Conservation (phyloP, 2,329 filamentous ascomycete genomes). For the Ceratocystiopsis sp. region DNA sequence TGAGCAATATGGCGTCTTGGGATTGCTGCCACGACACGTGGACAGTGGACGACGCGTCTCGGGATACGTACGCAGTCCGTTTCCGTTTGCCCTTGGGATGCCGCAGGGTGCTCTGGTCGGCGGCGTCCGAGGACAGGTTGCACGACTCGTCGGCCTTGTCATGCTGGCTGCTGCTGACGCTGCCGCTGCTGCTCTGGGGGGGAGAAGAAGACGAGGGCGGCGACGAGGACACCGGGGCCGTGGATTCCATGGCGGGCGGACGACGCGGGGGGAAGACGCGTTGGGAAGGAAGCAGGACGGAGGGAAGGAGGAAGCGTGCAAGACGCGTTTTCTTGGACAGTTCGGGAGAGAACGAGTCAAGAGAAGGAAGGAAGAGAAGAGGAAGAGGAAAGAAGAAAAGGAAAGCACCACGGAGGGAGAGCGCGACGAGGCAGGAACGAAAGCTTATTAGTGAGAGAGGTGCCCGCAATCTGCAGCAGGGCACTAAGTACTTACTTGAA, state of each 20-base stretch:
- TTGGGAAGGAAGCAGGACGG: neutral
- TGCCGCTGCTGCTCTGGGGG: conserved; percentile 5
- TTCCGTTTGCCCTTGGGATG: conserved; percentile 46
- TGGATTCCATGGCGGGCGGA: conserved; percentile 6
- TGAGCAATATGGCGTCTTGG: too few species aligned
- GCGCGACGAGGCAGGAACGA: conserved; percentile 6
- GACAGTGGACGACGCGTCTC: conserved; percentile 1
- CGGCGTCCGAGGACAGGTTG: conserved; percentile 6
- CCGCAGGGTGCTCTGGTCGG: conserved; percentile 11
- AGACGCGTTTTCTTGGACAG: conserved; percentile 1
- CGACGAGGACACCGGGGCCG: conserved; percentile 3
- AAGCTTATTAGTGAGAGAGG: neutral
- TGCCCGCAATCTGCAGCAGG: too few species aligned
- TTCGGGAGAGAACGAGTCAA: neutral
- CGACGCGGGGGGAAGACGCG: neutral
- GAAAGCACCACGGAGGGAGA: conserved; percentile 2
- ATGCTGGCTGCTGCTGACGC: neutral
- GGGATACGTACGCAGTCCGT: conserved; percentile 39
- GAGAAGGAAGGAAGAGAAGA: neutral
- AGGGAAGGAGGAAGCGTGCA: conserved; percentile 4
- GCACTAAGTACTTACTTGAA: neutral
- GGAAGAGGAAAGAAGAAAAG: conserved; percentile 1
- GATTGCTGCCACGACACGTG: neutral
- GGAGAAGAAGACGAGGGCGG: conserved; percentile 5
- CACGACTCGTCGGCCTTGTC: conserved; percentile 6